Conservation (phyloP, 1,139 yeast genomes). For the Candida anutae region DNA sequence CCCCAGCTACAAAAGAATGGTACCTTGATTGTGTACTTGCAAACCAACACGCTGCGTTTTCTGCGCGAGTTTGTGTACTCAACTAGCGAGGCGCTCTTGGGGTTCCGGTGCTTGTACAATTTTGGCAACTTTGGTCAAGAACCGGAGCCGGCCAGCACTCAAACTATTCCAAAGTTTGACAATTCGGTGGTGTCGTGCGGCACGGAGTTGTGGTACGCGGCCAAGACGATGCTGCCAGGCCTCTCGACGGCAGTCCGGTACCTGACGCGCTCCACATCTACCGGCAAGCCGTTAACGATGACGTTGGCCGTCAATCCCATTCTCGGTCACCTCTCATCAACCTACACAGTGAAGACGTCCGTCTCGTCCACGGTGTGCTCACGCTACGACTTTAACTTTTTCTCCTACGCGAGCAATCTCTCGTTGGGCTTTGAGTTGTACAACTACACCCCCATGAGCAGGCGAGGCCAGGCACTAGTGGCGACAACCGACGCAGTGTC, state of each 20-base stretch:
- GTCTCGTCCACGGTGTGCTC: slow-evolving; percentile 74
- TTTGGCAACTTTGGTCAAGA: slow-evolving; percentile 28
- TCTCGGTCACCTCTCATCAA: slow-evolving; percentile 82
- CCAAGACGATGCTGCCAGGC: slow-evolving; percentile 76
- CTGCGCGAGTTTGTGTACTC: slow-evolving; percentile 77
- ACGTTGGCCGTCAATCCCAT: slow-evolving; percentile 85
- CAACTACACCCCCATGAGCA: slow-evolving; percentile 10
- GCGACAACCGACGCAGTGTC: slow-evolving; percentile 5
- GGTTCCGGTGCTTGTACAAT: slow-evolving; percentile 73
- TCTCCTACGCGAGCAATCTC: slow-evolving; percentile 83
- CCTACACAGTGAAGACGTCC: slow-evolving; percentile 80
- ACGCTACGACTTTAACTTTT: slow-evolving; percentile 81
- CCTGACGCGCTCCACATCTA: slow-evolving; percentile 76
- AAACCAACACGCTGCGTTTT: slow-evolving; percentile 55
- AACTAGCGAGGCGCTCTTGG: slow-evolving; percentile 84
- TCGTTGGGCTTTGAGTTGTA: slow-evolving; percentile 77
- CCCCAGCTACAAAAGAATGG: slow-evolving; percentile 50
- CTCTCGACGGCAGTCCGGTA: slow-evolving; percentile 79
- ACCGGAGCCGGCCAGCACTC: slow-evolving; percentile 19
- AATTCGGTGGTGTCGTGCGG: slow-evolving; percentile 63
- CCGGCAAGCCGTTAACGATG: slow-evolving; percentile 85
- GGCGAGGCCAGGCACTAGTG: no score
- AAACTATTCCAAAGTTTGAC: slow-evolving; percentile 31
- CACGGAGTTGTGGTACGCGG: slow-evolving; percentile 85
- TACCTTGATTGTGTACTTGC: slow-evolving; percentile 64